Evolutionary conservation across 2,329 filamentous ascomycete genomes (phyloP), one percentile per base, ranked within the genome.

Genomic region (Cercospora sp.): DNA sequence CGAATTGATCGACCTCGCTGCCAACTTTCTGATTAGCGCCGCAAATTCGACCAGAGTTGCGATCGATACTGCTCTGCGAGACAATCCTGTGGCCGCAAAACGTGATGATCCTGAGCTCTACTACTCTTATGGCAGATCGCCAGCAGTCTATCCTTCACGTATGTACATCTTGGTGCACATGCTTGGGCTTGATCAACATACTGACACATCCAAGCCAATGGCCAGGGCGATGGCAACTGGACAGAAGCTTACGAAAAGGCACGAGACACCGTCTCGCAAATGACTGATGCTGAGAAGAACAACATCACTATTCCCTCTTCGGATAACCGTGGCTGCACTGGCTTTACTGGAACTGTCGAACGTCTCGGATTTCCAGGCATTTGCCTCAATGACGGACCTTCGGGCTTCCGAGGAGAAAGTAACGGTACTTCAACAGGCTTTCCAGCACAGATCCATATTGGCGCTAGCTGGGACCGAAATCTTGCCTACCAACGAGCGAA

Each of bases 321-420:
- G 16, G 65, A 69, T 26, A 66, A 28, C 9, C 68, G 67, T 24
- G 74, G 75, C 21, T 82, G 80, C 64, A 74, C 89, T 37, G 81
- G 91, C 32, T 92, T 93, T 74, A 79, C 80, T 12, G 76, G 75
- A 6, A 74, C 78, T 12, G 79, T 82, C 10, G 69, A 74, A 10
- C 72, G 80, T 5, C 74, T 82, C 5, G 78, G 78, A 13, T 82
- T 81, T 64, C 75, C 73, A n/a, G 79, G 80, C 10, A 74, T 82
- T 4, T 82, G 81, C 63, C 72, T 82, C 1, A 77, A 79, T 12
- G 81, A 82, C 67, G 80, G 78, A 0, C 77, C 79, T 4, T 74
- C 76, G 13, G 78, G 78, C 13, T 76, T 81, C 32, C 75, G 78
- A 7, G 76, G 76, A 69, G 34, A 86, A 95, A 70, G 96, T 92